phyloP scores from a whole-genome alignment of 305 asterid genomes.

The Solanum hybrid region DNA sequence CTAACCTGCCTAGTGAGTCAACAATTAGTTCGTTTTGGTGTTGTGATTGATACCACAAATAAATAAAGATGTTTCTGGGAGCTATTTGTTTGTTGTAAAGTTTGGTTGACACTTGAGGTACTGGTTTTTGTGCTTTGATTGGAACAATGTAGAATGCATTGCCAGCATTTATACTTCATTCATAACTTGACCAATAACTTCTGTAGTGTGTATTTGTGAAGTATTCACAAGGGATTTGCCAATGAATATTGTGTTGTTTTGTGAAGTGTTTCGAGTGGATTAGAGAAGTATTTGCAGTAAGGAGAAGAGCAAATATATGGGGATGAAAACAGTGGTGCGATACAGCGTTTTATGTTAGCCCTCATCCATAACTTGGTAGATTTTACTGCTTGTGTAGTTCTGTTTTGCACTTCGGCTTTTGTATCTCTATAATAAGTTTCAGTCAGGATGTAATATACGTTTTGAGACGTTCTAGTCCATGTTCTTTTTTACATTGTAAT shows the following conservation, averaged over 20 bases:
- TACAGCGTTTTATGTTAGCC: background rate
- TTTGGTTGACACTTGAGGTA: background rate
- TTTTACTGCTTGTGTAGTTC: background rate
- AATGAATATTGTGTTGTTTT: background rate
- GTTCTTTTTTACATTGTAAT: background rate
- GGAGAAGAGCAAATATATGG: background rate
- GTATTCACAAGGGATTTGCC: background rate
- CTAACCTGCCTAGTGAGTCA: background rate
- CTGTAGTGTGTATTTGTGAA: background rate
- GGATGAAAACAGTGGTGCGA: background rate
- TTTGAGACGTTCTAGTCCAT: background rate
- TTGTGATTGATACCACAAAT: background rate
- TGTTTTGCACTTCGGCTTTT: background rate
- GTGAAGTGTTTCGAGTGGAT: background rate
- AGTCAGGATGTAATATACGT: background rate
- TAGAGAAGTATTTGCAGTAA: background rate
- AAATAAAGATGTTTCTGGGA: background rate
- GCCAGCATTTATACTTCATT: background rate
- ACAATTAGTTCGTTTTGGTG: background rate
- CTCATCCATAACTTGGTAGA: background rate
- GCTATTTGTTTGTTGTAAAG: background rate
- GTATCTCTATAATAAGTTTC: background rate
- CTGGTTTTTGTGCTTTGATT: background rate
- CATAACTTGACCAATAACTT: background rate
- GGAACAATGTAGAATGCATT: background rate